Evolutionary conservation across 2,329 filamentous ascomycete genomes (phyloP).

Genomic region (Cercospora brassicicola): DNA sequence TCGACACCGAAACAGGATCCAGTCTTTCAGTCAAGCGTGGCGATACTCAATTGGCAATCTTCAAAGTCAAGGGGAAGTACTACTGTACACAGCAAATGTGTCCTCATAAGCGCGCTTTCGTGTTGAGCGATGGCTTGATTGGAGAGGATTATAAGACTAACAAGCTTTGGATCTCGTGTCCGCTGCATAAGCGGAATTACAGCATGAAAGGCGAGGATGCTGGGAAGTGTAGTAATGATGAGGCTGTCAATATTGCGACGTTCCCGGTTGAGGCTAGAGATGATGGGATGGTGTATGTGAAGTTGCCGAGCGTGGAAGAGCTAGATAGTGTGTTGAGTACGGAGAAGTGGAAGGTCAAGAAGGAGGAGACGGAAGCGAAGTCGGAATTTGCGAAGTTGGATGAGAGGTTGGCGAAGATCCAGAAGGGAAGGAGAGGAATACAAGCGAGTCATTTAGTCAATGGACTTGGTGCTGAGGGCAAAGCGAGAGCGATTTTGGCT

Average conservation of each 20-base stretch:
- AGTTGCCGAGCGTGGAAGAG: constrained; percentile 76
- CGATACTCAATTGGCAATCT: constrained; percentile 84
- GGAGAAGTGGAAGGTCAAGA: constrained; percentile 73
- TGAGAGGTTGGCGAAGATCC: constrained; percentile 52
- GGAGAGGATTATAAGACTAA: constrained; percentile 63
- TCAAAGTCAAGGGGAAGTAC: constrained; percentile 76
- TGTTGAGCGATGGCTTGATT: constrained; percentile 81
- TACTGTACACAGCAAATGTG: constrained; percentile 94
- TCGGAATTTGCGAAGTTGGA: constrained; percentile 56
- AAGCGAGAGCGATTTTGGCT: constrained; percentile 48
- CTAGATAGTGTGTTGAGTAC: constrained; percentile 78
- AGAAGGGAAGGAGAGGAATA: constrained; percentile 54
- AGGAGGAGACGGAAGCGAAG: constrained; percentile 58
- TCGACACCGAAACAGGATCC: constrained; percentile 67
- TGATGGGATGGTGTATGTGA: constrained; percentile 77
- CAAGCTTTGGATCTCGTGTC: constrained; percentile 82
- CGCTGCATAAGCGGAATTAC: constrained; percentile 87
- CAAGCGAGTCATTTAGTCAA: constrained; percentile 48
- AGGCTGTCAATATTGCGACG: constrained; percentile 73
- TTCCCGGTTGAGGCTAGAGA: constrained; percentile 73
- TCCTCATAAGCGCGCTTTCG: constrained; percentile 85
- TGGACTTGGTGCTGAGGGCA: constrained; percentile 47
- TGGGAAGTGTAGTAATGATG: constrained; percentile 74
- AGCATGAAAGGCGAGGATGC: constrained; percentile 65
- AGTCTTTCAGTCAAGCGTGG: constrained; percentile 78